Conservation (phyloP, 1,284 basidiomycete species). For the Termitomyces sp. region DNA sequence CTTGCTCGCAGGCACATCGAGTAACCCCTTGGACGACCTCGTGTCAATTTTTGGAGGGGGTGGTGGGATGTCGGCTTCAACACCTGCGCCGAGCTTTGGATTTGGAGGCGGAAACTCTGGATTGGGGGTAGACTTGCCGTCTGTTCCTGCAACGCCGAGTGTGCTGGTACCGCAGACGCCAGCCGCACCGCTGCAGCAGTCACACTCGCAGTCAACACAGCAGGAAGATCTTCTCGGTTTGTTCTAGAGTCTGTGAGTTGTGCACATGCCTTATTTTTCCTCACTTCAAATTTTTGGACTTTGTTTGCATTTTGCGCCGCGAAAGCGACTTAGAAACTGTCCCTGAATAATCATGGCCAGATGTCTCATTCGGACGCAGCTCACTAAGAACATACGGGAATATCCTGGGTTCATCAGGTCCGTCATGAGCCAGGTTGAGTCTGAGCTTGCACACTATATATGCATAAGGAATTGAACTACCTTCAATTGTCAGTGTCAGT, state of each 20-base stretch:
- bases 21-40: constrained; percentile 86
- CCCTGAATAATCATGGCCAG: background rate
- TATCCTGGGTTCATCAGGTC: background rate
- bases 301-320: background rate
- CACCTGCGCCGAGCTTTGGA: constrained; percentile 17
- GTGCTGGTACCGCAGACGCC: constrained; percentile 18
- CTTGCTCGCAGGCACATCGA: constrained; percentile 64
- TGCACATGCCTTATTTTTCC: background rate
- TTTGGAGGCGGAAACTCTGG: constrained; percentile 15
- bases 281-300: background rate
- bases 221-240: constrained; percentile 45
- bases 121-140: constrained; percentile 18
- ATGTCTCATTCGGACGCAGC: too few relatives aligned
- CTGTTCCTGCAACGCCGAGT: constrained; percentile 15
- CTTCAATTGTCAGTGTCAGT: background rate
- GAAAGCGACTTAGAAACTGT: background rate
- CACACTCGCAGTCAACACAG: constrained; percentile 28
- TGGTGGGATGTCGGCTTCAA: constrained; percentile 21
- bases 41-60: constrained; percentile 78
- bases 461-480: background rate
- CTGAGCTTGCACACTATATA: background rate
- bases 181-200: constrained; percentile 18
- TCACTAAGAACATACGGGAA: background rate
- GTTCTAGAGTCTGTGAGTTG: constrained; percentile 28
- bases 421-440: background rate